Base-by-base conservation (phyloP, 371 early-diverging fungal genomes). In the Syncephalastrum contaminatum region DNA sequence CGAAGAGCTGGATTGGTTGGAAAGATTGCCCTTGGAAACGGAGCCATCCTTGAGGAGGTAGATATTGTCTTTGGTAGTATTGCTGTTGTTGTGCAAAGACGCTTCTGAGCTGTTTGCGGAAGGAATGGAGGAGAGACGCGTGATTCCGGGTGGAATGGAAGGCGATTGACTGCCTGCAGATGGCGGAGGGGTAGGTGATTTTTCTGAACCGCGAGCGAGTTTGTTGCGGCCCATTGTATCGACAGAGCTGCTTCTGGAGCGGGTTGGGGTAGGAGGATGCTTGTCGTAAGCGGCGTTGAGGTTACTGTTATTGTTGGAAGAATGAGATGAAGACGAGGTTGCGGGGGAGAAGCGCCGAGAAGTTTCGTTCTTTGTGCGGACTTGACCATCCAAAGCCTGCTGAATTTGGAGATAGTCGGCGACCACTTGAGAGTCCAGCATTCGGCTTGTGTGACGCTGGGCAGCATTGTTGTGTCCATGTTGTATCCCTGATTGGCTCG, bases 241-340 rank as follows among this genome's bases (percentile, higher is more conserved):
- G 5, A 65, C 65, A 40, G 75, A 74, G 43, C 66, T 69, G 40
- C 70, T 74, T 40, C 75, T 63, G 46, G 71, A 68, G 51, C 71
- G 71, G 43, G 64, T 53, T 18, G 75, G 71, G 2, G 68, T 70
- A 13, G 68, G 70, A 22, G 64, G 70, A 58, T 47, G 51, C 18
- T 48, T 42, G 45, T 53, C 40, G 53, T 51, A 51, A 36, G 16
- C 14, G 18, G 21, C 13, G 53, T 59, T 41, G 52, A 19, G 41
- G 53, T 19, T 14, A 30, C 36, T 10, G 36, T 30, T 30, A 30
- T 8, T 30, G 12, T 30, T 30, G 36, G 36, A 30, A 12, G 36
- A 30, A 30, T 52, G 46, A 22, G 53, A 42, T 19, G 59, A 40
- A 48, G 54, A 42, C 48, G 24, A 40, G 39, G 48, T 39, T 36